phyloP scores from a whole-genome alignment of 2,329 filamentous ascomycete genomes.

The Exophiala lecanii-corni region DNA sequence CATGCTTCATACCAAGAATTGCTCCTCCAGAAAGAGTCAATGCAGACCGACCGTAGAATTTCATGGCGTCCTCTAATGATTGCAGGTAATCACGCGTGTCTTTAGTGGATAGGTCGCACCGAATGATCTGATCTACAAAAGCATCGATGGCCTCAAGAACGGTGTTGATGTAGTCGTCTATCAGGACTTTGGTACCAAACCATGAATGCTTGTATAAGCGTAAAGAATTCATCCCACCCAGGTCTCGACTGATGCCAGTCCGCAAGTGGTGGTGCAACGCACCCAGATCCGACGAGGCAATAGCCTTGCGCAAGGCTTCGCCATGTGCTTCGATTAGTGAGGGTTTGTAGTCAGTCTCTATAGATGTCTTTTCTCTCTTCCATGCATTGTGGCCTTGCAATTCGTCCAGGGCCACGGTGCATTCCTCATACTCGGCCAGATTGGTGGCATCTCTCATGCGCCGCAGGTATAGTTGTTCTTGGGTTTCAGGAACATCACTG shows the following conservation, averaged over 20 bases:
- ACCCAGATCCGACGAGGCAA: conserved; percentile 64
- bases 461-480: conserved; percentile 7
- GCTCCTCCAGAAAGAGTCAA: conserved; percentile 79
- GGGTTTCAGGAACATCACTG: conserved; percentile 10
- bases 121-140: conserved; percentile 59
- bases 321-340: conserved; percentile 65
- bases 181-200: conserved; percentile 78
- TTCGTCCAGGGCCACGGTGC: conserved; percentile 70
- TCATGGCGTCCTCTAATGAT: conserved; percentile 22
- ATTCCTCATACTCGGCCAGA: conserved; percentile 67
- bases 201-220: conserved; percentile 79
- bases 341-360: conserved; percentile 63
- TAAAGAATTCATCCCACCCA: conserved; percentile 81
- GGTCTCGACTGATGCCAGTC: conserved; percentile 71
- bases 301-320: conserved; percentile 68
- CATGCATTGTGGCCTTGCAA: conserved; percentile 77
- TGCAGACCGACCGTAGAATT: conserved; percentile 63
- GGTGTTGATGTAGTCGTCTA: conserved; percentile 81
- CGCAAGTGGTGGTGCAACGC: conserved; percentile 77
- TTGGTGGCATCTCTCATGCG: conserved; percentile 55
- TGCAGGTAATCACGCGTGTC: conserved; percentile 19
- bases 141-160: conserved; percentile 69
- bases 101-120: conserved; percentile 9
- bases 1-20: conserved; percentile 88
- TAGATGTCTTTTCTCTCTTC: conserved; percentile 63